A percentile compares a stretch with the other conserved stretches of the same genome.
phyloP scores from a whole-genome alignment of 352 stramenopile species.

The Pythium angustatum region DNA sequence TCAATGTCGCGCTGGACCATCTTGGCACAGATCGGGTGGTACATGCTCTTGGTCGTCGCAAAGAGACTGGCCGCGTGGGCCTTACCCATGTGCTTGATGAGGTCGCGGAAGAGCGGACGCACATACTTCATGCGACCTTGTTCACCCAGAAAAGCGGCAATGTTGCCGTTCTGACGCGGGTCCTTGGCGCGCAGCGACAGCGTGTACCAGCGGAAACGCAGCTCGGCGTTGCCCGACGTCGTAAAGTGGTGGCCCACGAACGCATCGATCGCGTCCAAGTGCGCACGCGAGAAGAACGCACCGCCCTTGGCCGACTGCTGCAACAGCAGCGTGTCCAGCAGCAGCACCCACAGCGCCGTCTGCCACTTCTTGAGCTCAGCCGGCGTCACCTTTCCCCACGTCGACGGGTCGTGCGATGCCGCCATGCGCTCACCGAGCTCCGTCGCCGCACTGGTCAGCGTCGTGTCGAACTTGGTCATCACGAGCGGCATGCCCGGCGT shows the following conservation, averaged over 20 bases:
- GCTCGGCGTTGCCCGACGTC: conserved; percentile 62
- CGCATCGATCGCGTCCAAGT: conserved; percentile 60
- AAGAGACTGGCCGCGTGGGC: conserved; percentile 38
- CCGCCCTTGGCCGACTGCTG: conserved; percentile 31
- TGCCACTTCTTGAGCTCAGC: conserved; percentile 36
- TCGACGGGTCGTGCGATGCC: conserved; percentile 27
- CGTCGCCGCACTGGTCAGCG: conserved; percentile 53
- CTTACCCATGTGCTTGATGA: conserved; percentile 42
- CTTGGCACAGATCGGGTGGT: too few species aligned
- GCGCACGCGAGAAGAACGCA: conserved; percentile 28
- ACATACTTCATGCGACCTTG: conserved; percentile 82
- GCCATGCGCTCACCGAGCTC: conserved; percentile 44
- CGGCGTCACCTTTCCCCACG: conserved; percentile 26
- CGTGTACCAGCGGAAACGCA: conserved; percentile 75
- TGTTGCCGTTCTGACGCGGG: conserved; percentile 41
- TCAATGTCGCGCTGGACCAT: too few species aligned
- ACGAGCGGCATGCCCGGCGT: conserved; percentile 86
- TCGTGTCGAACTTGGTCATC: conserved; percentile 88
- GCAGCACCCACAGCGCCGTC: conserved; percentile 51
- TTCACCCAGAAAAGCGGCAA: conserved; percentile 54
- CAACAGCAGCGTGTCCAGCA: conserved; percentile 60
- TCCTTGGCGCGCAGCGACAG: conserved; percentile 54
- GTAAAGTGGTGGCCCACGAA: conserved; percentile 49
- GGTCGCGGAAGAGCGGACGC: conserved; percentile 56
- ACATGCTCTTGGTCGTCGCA: conserved; percentile 54